Evolutionary conservation across 805 yeast genomes (phyloP), one percentile per base, ranked within the genome.

Genomic region (Candida takata): DNA sequence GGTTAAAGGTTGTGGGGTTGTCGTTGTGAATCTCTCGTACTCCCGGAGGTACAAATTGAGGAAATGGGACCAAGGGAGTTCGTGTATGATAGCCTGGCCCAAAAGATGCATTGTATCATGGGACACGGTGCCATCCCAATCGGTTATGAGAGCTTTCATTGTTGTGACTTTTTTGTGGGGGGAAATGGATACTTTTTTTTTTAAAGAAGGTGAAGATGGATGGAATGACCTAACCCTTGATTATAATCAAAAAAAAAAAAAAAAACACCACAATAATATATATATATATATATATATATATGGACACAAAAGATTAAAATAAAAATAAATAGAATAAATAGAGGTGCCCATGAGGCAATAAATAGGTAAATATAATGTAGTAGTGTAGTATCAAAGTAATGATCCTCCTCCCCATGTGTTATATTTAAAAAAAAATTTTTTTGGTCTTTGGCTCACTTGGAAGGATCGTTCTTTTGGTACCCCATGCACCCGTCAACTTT

Each of bases 381-480:
- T n/a, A n/a, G n/a, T n/a, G n/a, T n/a, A n/a, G n/a, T n/a, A n/a
- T n/a, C n/a, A n/a, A n/a, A n/a, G n/a, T n/a, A n/a, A n/a, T n/a
- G n/a, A n/a, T n/a, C n/a, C n/a, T n/a, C n/a, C n/a, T n/a, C n/a
- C n/a, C n/a, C n/a, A n/a, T n/a, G n/a, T n/a, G n/a, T n/a, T n/a
- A n/a, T n/a, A n/a, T n/a, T n/a, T n/a, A n/a, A n/a, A n/a, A n/a
- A n/a, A n/a, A n/a, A n/a, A n/a, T n/a, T n/a, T n/a, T n/a, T n/a
- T n/a, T n/a, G 26, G 11, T 14, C 26, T 6, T 14, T 6, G 12
- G 26, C 14, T 57, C 64, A 81, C 64, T 83, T 81, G 25, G 84
- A 67, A 30, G 90, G 92, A 55, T 84, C 95, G 62, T 84, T 84
- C 72, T 84, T 80, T 65, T 84, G 94, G 65, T 84, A 83, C n/a